These are phyloP conservation scores for Aspergillus olivimuriae DNA, from an alignment of 495 filamentous ascomycete genomes.

Conservation along the genomic window DNA sequence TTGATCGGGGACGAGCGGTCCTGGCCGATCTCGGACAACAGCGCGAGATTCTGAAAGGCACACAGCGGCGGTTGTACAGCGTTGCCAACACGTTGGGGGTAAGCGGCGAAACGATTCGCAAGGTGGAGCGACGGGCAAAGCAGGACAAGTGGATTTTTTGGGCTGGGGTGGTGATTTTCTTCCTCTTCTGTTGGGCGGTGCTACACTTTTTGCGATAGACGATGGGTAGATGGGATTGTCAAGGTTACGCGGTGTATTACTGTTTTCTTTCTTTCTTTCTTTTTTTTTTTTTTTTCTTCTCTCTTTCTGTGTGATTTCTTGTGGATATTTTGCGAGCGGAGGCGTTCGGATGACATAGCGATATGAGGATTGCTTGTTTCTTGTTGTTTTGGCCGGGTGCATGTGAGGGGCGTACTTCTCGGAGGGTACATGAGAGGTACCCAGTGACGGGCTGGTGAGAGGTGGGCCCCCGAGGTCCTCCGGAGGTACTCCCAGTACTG, in stretches of 20 bases:
- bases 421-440: too few relatives aligned
- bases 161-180: conserved; percentile 81
- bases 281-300: conserved; percentile 8
- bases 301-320: conserved; percentile 3
- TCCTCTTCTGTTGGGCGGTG: conserved; percentile 85
- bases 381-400: too few relatives aligned
- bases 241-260: too few relatives aligned
- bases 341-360: conserved; percentile 22
- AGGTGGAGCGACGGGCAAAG: conserved; percentile 83
- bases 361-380: conserved; percentile 1
- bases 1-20: conserved; percentile 85
- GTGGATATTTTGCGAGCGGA: conserved; percentile 27
- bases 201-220: conserved; percentile 71
- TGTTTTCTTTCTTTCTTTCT: conserved; percentile 3
- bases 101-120: conserved; percentile 91
- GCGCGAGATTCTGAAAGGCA: conserved; percentile 88
- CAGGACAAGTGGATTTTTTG: conserved; percentile 99
- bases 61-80: conserved; percentile 82
- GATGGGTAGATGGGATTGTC: background rate
- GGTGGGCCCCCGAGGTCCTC: too few relatives aligned
- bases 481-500: background rate
- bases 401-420: too few relatives aligned
- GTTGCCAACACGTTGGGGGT: conserved; percentile 92
- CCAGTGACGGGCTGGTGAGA: too few relatives aligned
- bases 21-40: conserved; percentile 85